These are phyloP conservation scores for Filobasidium wieringae DNA, from an alignment of 768 basidiomycete genomes.

Conservation along the genomic window DNA sequence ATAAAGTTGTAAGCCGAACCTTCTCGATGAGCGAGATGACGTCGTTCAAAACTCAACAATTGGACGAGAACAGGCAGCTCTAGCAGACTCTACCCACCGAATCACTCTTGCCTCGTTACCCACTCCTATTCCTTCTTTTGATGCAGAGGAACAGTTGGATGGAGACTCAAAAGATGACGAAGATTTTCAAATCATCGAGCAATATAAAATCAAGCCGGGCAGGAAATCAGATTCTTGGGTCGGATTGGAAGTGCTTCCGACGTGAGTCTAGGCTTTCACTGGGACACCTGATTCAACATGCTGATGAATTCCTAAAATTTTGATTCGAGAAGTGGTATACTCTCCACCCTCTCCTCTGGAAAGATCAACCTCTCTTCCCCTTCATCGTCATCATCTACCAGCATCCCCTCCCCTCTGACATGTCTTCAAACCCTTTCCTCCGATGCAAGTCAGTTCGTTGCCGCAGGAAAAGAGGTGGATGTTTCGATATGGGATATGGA, in stretches of 20 bases:
- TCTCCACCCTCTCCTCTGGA: constrained; percentile 24
- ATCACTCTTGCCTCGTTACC: constrained; percentile 8
- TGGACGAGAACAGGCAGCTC: constrained; percentile 1
- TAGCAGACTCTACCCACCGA: constrained; percentile 11
- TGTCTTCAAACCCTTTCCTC: constrained; percentile 15
- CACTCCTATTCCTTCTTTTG: background rate
- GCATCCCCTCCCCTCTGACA: constrained; percentile 13
- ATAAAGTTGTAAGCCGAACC: background rate
- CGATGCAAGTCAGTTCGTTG: constrained; percentile 15
- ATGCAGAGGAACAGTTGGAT: background rate
- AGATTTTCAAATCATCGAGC: constrained; percentile 16
- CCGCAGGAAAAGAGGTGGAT: constrained; percentile 37
- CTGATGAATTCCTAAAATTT: background rate
- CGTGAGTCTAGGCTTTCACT: constrained; percentile 14
- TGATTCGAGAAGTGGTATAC: constrained; percentile 15
- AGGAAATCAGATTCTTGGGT: constrained; percentile 25
- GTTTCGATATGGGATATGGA: constrained; percentile 33
- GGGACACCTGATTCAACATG: too few relatives aligned
- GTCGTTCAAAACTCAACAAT: background rate
- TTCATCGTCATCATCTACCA: background rate
- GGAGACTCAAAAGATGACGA: constrained; percentile 14
- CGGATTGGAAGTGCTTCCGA: constrained; percentile 19
- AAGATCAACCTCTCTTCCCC: constrained; percentile 2
- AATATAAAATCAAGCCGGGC: constrained; percentile 19
- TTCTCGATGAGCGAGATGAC: background rate